phyloP scores from a whole-genome alignment of 2,329 filamentous ascomycete species.

The Gaeumannomyces tritici region DNA sequence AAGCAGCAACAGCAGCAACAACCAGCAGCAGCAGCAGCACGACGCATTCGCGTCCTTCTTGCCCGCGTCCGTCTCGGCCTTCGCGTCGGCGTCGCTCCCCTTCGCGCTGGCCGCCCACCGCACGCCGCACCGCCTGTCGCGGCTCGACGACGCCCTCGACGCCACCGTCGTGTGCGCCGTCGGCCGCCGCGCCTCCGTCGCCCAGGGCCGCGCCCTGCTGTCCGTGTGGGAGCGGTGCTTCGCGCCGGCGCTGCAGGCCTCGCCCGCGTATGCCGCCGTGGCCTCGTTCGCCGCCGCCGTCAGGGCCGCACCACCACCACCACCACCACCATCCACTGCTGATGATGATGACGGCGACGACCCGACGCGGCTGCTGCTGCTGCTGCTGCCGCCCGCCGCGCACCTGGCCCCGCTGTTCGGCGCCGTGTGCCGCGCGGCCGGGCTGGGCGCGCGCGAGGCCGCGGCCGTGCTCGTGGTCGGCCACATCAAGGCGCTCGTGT shows the following conservation, averaged over 20 bases:
- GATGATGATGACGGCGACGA: too few species aligned
- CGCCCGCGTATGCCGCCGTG: neutral
- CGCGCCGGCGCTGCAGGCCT: slow-evolving; percentile 17
- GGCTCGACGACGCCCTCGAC: slow-evolving; percentile 67
- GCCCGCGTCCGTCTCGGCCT: slow-evolving; percentile 57
- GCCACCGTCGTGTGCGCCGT: slow-evolving; percentile 73
- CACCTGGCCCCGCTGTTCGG: slow-evolving; percentile 68
- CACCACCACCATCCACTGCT: slow-evolving; percentile 4
- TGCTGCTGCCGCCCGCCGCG: slow-evolving; percentile 38
- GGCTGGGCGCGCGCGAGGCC: slow-evolving; percentile 50
- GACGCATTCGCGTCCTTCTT: slow-evolving; percentile 62
- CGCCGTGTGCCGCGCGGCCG: slow-evolving; percentile 51
- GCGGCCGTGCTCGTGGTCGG: slow-evolving; percentile 68
- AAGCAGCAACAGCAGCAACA: slow-evolving; percentile 7
- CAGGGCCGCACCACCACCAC: slow-evolving; percentile 13
- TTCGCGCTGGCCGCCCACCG: slow-evolving; percentile 63
- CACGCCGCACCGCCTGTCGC: slow-evolving; percentile 32
- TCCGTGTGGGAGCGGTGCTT: slow-evolving; percentile 69
- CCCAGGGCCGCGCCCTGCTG: slow-evolving; percentile 67
- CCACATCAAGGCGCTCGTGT: slow-evolving; percentile 67
- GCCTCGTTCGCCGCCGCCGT: slow-evolving; percentile 19
- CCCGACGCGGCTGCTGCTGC: too few species aligned
- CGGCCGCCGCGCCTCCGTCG: slow-evolving; percentile 62
- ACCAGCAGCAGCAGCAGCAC: slow-evolving; percentile 23
- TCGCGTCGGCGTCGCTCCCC: slow-evolving; percentile 63